A percentile compares a stretch with the other conserved stretches of the same genome.
phyloP scores from a whole-genome alignment of 495 filamentous ascomycete species.

The Penicillium soppii region DNA sequence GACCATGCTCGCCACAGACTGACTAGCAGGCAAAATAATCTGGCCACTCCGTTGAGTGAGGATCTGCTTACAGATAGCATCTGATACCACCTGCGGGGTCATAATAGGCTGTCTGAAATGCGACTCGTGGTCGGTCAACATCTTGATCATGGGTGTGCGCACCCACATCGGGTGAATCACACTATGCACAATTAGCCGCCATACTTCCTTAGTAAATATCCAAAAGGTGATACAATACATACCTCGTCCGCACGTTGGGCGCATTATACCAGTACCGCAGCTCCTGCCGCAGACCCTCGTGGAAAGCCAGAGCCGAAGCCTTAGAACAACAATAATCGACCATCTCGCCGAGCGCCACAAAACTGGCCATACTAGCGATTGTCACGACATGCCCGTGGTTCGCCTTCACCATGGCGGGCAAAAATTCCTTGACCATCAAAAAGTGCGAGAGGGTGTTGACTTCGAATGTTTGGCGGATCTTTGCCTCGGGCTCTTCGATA shows the following conservation, averaged over 20 bases:
- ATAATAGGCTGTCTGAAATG: constrained; percentile 40
- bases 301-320: constrained; percentile 55
- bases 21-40: constrained; percentile 31
- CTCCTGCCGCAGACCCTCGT: constrained; percentile 50
- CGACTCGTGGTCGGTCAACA: constrained; percentile 35
- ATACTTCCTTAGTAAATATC: background rate
- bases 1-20: constrained; percentile 27
- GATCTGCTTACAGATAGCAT: constrained; percentile 43
- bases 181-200: constrained; percentile 13
- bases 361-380: constrained; percentile 55
- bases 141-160: constrained; percentile 45
- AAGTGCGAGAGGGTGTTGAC: constrained; percentile 63
- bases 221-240: constrained; percentile 4
- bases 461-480: constrained; percentile 52
- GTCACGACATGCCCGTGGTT: constrained; percentile 63
- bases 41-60: constrained; percentile 42
- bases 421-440: constrained; percentile 57
- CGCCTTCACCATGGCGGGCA: constrained; percentile 57
- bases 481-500: constrained; percentile 43
- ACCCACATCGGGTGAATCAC: constrained; percentile 48
- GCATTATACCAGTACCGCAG: constrained; percentile 42
- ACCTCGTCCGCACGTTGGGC: constrained; percentile 45
- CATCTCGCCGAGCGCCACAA: constrained; percentile 47
- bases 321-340: constrained; percentile 58
- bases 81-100: constrained; percentile 35